Percentiles rank a stretch among this genome's conserved stretches.
phyloP scores from a whole-genome alignment of 192 early-diverging fungal species.

The Linnemannia hyalina region DNA sequence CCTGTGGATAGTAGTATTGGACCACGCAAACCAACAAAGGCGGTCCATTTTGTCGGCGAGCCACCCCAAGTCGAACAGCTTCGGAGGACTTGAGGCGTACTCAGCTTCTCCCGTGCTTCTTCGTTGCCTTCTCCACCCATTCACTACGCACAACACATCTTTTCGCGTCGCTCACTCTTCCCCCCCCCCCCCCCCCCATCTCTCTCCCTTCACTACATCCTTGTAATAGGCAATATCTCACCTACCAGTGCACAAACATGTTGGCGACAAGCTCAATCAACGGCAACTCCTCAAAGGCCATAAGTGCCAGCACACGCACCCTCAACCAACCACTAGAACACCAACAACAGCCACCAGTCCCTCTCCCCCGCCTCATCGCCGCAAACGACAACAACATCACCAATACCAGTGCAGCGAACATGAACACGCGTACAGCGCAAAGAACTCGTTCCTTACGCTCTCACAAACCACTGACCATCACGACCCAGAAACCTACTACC shows the following conservation, averaged over 20 bases:
- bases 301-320: neutral
- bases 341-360: neutral
- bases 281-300: neutral
- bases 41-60: no score
- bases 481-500: neutral
- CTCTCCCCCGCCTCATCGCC: neutral
- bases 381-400: neutral
- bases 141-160: no score
- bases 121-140: neutral
- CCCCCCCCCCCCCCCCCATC: no score
- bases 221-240: neutral
- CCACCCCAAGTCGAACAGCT: no score
- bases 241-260: neutral
- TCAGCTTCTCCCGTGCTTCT: neutral
- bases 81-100: no score
- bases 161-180: neutral
- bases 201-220: neutral
- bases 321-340: neutral
- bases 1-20: no score
- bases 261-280: neutral
- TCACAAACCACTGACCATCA: conserved; percentile 14
- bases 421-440: neutral
- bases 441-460: neutral
- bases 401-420: neutral
- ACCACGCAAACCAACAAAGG: neutral